Conservation (phyloP, 306 rosid species). For the Sphenostylis stenocarpa region DNA sequence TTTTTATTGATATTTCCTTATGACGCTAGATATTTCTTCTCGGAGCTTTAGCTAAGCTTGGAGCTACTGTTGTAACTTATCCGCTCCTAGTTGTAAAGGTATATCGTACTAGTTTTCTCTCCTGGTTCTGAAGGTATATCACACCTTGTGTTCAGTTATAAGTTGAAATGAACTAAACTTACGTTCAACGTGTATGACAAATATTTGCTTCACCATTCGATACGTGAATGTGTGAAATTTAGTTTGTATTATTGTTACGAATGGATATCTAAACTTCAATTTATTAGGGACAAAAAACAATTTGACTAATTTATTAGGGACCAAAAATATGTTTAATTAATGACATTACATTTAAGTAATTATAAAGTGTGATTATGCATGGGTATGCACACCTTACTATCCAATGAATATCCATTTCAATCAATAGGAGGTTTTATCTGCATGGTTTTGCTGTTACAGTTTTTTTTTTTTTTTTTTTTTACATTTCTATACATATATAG, state of each 20-base stretch:
- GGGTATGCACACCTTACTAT: too few species aligned
- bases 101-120: slow-evolving; percentile 20
- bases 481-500: not conserved
- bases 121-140: not conserved
- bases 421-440: too few species aligned
- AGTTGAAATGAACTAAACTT: not conserved
- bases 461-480: too few species aligned
- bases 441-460: too few species aligned
- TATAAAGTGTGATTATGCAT: too few species aligned
- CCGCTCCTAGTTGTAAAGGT: slow-evolving; percentile 97
- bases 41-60: slow-evolving; percentile 95
- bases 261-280: too few species aligned
- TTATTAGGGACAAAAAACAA: too few species aligned
- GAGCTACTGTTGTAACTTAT: slow-evolving; percentile 92
- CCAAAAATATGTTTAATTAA: too few species aligned
- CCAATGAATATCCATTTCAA: too few species aligned
- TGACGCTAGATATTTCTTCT: slow-evolving; percentile 75
- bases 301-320: too few species aligned
- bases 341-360: too few species aligned
- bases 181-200: not conserved
- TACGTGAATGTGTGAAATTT: not conserved
- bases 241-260: not conserved
- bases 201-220: too few species aligned
- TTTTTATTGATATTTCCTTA: slow-evolving; percentile 32
- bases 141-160: not conserved